phyloP scores from a whole-genome alignment of 1,284 basidiomycete genomes.

The Pyrrhoderma lamaoense region DNA sequence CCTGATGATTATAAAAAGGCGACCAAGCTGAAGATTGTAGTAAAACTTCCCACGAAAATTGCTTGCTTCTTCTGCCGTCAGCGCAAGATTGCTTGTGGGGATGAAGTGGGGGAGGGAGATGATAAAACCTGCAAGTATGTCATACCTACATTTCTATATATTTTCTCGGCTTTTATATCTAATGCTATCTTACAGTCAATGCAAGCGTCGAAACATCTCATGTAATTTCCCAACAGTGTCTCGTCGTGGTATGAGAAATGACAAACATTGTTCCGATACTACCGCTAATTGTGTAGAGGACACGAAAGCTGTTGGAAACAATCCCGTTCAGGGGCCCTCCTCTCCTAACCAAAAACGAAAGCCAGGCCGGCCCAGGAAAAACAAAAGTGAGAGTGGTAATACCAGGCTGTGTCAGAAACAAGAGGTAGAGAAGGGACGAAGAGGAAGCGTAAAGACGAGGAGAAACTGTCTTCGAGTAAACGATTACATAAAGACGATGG shows the following conservation, averaged over 20 bases:
- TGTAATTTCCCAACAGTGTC: conserved; percentile 15
- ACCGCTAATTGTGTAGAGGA: conserved; percentile 13
- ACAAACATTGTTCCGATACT: conserved; percentile 4
- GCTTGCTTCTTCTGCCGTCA: conserved; percentile 16
- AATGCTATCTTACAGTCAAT: conserved; percentile 10
- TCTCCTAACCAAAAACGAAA: not conserved
- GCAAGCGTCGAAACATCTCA: conserved; percentile 11
- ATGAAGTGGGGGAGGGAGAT: conserved; percentile 5
- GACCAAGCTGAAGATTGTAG: conserved; percentile 7
- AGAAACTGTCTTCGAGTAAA: not conserved
- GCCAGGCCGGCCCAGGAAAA: not conserved
- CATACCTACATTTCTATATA: not conserved
- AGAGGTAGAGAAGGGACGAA: conserved; percentile 3
- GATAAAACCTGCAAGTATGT: conserved; percentile 17
- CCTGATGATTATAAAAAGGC: not conserved
- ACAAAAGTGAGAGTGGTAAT: not conserved
- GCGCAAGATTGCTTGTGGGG: conserved; percentile 17
- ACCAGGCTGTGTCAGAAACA: not conserved
- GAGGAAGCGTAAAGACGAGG: not conserved
- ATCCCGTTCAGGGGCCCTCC: not conserved
- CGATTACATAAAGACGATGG: not conserved
- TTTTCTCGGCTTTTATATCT: not conserved
- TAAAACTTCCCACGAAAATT: conserved; percentile 15
- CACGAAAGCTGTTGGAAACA: conserved; percentile 3
- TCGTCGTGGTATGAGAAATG: conserved; percentile 14